Percentiles rank a stretch among this genome's conserved stretches.
Conservation (phyloP, 495 filamentous ascomycete genomes). For the Aspergillus kassunensis region DNA sequence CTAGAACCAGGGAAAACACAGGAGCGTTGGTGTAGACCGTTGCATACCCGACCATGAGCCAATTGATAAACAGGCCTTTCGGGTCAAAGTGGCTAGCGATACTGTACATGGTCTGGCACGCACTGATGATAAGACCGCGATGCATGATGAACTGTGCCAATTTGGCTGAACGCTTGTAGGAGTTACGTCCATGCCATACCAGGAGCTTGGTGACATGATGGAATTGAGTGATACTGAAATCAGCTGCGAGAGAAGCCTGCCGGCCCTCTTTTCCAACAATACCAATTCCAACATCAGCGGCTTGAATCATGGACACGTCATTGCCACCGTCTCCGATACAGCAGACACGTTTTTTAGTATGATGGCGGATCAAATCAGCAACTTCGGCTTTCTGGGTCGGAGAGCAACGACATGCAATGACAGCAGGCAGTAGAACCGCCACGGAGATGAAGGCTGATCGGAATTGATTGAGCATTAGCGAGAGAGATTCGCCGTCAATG, state of each 20-base stretch:
- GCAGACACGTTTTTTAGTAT: conserved; percentile 90
- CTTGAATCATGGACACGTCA: conserved; percentile 99
- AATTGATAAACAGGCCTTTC: conserved; percentile 91
- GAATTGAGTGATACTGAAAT: conserved; percentile 95
- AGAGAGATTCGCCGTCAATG: conserved; percentile 89
- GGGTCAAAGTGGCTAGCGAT: conserved; percentile 89
- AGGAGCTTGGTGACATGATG: conserved; percentile 93
- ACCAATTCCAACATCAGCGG: conserved; percentile 94
- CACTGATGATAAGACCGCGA: conserved; percentile 86
- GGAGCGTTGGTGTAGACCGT: conserved; percentile 94
- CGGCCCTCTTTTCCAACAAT: conserved; percentile 98
- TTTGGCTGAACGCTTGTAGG: conserved; percentile 93
- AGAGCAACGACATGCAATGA: conserved; percentile 95
- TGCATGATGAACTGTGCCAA: conserved; percentile 98
- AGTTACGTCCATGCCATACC: conserved; percentile 97
- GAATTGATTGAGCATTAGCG: conserved; percentile 77
- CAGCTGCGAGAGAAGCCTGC: conserved; percentile 90
- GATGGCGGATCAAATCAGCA: conserved; percentile 81
- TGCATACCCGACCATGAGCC: conserved; percentile 96
- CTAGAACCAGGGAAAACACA: conserved; percentile 93
- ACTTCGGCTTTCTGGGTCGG: conserved; percentile 97
- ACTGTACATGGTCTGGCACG: conserved; percentile 96
- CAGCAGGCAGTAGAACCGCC: conserved; percentile 83
- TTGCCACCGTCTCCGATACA: conserved; percentile 98
- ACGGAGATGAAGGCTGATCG: conserved; percentile 79